These are phyloP conservation scores for Trichoderma koningiopsis DNA, from an alignment of 2,329 filamentous ascomycete species.

Conservation along the genomic window DNA sequence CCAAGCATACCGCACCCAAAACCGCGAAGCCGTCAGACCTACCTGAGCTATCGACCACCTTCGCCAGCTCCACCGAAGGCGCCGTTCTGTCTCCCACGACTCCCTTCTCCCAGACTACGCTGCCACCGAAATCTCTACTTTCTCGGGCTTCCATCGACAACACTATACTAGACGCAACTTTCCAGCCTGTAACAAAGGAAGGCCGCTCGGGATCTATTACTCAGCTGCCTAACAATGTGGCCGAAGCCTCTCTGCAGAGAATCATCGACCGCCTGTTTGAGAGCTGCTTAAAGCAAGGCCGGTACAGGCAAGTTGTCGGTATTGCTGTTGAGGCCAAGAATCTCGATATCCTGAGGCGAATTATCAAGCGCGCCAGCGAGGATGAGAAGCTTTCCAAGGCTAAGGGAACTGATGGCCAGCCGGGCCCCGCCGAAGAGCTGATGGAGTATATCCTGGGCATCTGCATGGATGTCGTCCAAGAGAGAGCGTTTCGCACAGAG, in stretches of 20 bases:
- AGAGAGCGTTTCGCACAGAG: conserved; percentile 78
- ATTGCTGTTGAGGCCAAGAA: conserved; percentile 96
- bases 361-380: conserved; percentile 86
- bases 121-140: conserved; percentile 93
- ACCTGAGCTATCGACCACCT: conserved; percentile 78
- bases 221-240: conserved; percentile 66
- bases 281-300: conserved; percentile 79
- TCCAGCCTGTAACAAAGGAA: conserved; percentile 56
- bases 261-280: conserved; percentile 91
- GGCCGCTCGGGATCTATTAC: conserved; percentile 63
- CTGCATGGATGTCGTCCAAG: conserved; percentile 97
- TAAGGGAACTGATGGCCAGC: conserved; percentile 51
- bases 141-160: conserved; percentile 74
- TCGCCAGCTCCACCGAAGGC: conserved; percentile 68
- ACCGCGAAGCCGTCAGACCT: conserved; percentile 51
- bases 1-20: conserved; percentile 51
- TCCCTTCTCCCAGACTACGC: conserved; percentile 89
- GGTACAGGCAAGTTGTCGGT: conserved; percentile 93
- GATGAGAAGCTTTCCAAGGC: conserved; percentile 73
- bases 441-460: conserved; percentile 97
- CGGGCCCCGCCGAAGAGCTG: conserved; percentile 77
- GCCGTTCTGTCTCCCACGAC: conserved; percentile 85
- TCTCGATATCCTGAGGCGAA: conserved; percentile 79
- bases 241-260: conserved; percentile 76
- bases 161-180: conserved; percentile 61